Base-by-base conservation (phyloP, 2,329 filamentous ascomycete genomes). In the Aspergillus pseudoterreus region DNA sequence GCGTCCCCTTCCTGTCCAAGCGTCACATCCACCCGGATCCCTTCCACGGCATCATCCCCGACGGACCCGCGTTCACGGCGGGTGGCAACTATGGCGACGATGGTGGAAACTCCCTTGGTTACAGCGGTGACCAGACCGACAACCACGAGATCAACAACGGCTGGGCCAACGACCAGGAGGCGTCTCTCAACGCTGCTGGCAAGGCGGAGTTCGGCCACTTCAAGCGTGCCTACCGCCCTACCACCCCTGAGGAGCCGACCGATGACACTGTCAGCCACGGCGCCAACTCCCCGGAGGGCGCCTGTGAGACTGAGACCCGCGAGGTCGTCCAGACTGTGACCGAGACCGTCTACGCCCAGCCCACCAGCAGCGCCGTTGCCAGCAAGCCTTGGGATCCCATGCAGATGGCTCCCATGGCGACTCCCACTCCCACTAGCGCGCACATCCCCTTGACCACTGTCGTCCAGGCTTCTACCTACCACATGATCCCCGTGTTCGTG, bases 281-380 rank as follows among this genome's bases (percentile, higher is more conserved):
- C 4, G 43, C 33, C n/a, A 39, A 39, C 52, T 0, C 24, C n/a
- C 35, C 15, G 9, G 15, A 9, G 11, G 21, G 39, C 6, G 44
- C 59, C 17, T 65, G 63, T 42, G 38, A 50, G 5, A 56, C 60
- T 3, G n/a, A 57, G 45, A 46, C 51, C 1, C 56, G 60, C 11
- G 54, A 67, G 43, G 55, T 67, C 15, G 61, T 66, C 4, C 63
- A 51, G 41, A 68, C 65, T 0, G 56, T 68, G 17, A 67, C 56
- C 2, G 35, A 57, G 41, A 62, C 57, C 15, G 48, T 57, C 14
- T 50, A 51, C 21, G 32, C 32, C 27, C 9, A 49, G 10, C 27
- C 39, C 3, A 43, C 38, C 19, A 27, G 6, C 8, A 12, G 5
- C 4, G 9, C 47, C 15, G 42, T 10, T 38, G 19, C 4, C 35